Conservation (phyloP, 257 asterid species). For the Penstemon eatonii region DNA sequence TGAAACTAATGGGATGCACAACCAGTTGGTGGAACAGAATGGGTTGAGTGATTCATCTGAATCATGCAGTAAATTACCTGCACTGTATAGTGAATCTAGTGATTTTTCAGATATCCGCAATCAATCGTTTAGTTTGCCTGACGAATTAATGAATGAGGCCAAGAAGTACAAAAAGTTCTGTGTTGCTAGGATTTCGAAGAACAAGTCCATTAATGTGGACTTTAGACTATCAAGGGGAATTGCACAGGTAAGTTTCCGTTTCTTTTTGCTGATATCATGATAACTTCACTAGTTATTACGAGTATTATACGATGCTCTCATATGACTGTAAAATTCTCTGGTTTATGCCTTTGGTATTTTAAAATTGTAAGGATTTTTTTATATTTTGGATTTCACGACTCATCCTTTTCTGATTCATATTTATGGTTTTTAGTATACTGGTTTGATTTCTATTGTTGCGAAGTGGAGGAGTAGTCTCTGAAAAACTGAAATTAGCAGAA, state of each 20-base stretch:
- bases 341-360: conserved; percentile 22
- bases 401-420: conserved; percentile 15
- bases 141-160: conserved; percentile 57
- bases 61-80: conserved; percentile 40
- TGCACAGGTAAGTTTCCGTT: conserved; percentile 67
- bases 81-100: conserved; percentile 38
- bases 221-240: conserved; percentile 96
- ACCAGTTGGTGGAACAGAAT: conserved; percentile 43
- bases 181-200: conserved; percentile 70
- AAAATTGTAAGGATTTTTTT: conserved; percentile 7
- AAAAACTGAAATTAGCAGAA: conserved; percentile 1
- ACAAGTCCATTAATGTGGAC: conserved; percentile 88
- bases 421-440: conserved; percentile 15
- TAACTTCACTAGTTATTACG: conserved; percentile 8
- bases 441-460: not conserved
- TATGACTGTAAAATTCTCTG: conserved; percentile 23
- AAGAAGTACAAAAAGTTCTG: conserved; percentile 63
- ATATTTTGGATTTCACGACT: conserved; percentile 11
- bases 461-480: not conserved
- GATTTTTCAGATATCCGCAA: conserved; percentile 50
- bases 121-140: conserved; percentile 30
- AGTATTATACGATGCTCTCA: conserved; percentile 21
- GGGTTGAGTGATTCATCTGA: conserved; percentile 44
- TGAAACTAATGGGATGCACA: conserved; percentile 47
- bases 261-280: conserved; percentile 23